Evolutionary conservation across 139 green algal genomes (phyloP).

Genomic region (Micractinium sp.): DNA sequence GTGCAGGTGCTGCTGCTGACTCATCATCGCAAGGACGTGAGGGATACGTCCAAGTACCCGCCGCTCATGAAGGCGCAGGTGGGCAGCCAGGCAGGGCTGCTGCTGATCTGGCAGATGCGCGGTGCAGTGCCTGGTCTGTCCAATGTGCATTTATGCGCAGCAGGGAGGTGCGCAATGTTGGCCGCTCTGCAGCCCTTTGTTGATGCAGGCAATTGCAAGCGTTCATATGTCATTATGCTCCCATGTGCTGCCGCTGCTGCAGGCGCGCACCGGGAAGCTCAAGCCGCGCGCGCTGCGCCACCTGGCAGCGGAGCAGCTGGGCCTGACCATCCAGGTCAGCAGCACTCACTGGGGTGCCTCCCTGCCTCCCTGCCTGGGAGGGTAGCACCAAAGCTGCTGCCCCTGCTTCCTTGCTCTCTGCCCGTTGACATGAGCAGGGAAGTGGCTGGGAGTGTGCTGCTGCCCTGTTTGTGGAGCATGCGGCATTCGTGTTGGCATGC

Average conservation of each 20-base stretch:
- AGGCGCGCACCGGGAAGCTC: constrained; percentile 46
- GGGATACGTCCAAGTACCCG: constrained; percentile 79
- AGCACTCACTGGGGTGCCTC: neutral
- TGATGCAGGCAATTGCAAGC: neutral
- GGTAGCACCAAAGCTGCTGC: too few relatives aligned
- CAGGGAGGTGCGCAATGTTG: neutral
- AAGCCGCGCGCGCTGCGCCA: constrained; percentile 42
- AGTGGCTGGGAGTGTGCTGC: too few relatives aligned
- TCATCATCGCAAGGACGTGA: constrained; percentile 75
- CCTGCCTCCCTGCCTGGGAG: too few relatives aligned
- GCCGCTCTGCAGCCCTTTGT: neutral
- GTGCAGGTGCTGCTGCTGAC: constrained; percentile 76
- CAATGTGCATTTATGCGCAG: neutral
- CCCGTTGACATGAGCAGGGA: too few relatives aligned
- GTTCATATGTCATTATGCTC: neutral
- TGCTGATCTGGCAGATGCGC: too few relatives aligned
- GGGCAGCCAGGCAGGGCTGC: neutral
- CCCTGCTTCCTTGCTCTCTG: too few relatives aligned
- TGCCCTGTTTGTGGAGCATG: too few relatives aligned
- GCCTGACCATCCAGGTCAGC: constrained; percentile 67
- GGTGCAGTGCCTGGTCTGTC: too few relatives aligned
- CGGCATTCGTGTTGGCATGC: too few relatives aligned
- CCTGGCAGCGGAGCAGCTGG: constrained; percentile 73
- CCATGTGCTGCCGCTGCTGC: neutral
- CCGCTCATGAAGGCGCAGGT: constrained; percentile 69